A percentile compares a stretch with the other conserved stretches of the same genome.
Conservation (phyloP, 345 rosid genomes). For the Cardamine chenopodiifolia region DNA sequence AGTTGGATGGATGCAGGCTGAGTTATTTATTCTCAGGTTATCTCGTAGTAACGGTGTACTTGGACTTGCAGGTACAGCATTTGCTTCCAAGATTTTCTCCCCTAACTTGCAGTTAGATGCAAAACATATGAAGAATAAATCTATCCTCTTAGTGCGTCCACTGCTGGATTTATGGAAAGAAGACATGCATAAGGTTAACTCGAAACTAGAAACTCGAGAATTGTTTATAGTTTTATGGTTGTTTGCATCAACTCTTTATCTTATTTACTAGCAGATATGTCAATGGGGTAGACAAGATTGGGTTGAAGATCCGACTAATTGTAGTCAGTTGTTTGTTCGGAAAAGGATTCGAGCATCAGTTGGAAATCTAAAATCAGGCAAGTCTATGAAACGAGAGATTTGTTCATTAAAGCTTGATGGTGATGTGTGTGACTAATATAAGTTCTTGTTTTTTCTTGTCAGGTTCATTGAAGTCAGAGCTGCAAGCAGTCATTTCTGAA, state of each 20-base stretch:
- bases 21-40: slow-evolving; percentile 80
- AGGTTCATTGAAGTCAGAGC: slow-evolving; percentile 69
- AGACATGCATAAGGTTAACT: slow-evolving; percentile 76
- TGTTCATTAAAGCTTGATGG: background rate
- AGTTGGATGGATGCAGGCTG: slow-evolving; percentile 71
- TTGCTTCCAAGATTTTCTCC: slow-evolving; percentile 69
- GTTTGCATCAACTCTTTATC: background rate
- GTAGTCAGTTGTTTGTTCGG: slow-evolving; percentile 68
- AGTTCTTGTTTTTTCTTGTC: slow-evolving; percentile 30
- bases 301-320: slow-evolving; percentile 95
- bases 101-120: slow-evolving; percentile 34
- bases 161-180: slow-evolving; percentile 72
- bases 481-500: slow-evolving; percentile 64
- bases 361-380: slow-evolving; percentile 61
- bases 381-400: slow-evolving; percentile 28
- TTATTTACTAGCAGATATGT: slow-evolving; percentile 61
- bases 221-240: background rate
- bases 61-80: slow-evolving; percentile 91
- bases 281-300: slow-evolving; percentile 52
- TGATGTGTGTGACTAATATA: background rate
- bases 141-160: slow-evolving; percentile 79
- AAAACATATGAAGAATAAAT: slow-evolving; percentile 43
- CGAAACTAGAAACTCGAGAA: slow-evolving; percentile 8
- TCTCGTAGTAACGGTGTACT: slow-evolving; percentile 95
- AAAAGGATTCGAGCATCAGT: slow-evolving; percentile 81